Percentiles rank a stretch among this genome's conserved stretches.
Conservation (phyloP, 805 yeast species). For the Schizosaccharomyces octosporus region DNA sequence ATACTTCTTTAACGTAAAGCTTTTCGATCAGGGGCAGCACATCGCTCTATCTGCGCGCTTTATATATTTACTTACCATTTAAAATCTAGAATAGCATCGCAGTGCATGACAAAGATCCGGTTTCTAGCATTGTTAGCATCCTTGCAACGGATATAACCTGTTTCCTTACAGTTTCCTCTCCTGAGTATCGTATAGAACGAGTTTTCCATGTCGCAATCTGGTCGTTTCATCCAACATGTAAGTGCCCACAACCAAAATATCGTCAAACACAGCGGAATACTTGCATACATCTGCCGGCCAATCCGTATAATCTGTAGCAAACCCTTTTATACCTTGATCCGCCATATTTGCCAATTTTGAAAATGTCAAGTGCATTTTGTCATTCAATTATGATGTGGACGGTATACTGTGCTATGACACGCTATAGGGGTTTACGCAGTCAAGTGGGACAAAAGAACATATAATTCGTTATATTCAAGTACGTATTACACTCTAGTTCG, state of each 20-base stretch:
- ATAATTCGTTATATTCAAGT: too few species aligned
- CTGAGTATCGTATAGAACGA: not conserved
- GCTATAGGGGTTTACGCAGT: too few species aligned
- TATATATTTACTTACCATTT: not conserved
- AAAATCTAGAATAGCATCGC: not conserved
- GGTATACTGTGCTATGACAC: too few species aligned
- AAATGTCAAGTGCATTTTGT: not conserved
- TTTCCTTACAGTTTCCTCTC: not conserved
- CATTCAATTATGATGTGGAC: too few species aligned
- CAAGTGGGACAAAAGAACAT: too few species aligned
- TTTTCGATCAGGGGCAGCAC: too few species aligned
- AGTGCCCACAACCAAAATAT: not conserved
- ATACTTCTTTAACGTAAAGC: too few species aligned
- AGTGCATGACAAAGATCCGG: not conserved
- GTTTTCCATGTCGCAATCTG: not conserved
- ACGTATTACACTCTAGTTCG: too few species aligned
- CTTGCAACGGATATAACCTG: not conserved
- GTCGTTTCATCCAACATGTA: not conserved
- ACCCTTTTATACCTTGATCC: not conserved
- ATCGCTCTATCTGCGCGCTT: too few species aligned
- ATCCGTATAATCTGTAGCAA: not conserved
- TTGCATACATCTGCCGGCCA: slow-evolving; percentile 1
- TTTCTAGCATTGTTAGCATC: not conserved
- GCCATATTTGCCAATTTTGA: not conserved
- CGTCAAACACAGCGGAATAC: not conserved